These are phyloP conservation scores for Eucalyptus brandiana DNA, from an alignment of 345 rosid species.

Conservation along the genomic window DNA sequence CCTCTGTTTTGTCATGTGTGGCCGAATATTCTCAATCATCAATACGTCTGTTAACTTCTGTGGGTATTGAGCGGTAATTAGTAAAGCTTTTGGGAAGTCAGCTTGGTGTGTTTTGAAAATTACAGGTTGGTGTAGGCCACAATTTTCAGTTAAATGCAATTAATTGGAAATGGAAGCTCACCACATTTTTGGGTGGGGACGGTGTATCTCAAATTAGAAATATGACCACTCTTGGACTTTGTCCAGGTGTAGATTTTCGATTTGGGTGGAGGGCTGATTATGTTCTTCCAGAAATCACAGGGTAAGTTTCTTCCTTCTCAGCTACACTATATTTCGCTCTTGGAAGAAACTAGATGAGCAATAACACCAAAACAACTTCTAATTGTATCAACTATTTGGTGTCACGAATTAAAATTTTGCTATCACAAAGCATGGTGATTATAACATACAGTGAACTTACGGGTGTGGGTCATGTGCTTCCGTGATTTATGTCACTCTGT, in stretches of 20 bases:
- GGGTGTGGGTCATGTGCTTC: too few relatives aligned
- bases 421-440: neutral
- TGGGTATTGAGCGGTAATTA: neutral
- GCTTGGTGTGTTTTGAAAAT: neutral
- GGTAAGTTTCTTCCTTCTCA: constrained; percentile 26
- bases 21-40: neutral
- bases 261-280: constrained; percentile 84
- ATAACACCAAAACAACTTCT: neutral
- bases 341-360: neutral
- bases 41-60: neutral
- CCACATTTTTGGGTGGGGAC: constrained; percentile 68
- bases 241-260: constrained; percentile 65
- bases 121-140: constrained; percentile 23
- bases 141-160: constrained; percentile 61
- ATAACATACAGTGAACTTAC: neutral
- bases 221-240: constrained; percentile 52
- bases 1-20: neutral
- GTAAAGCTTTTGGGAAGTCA: neutral
- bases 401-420: neutral
- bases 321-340: neutral
- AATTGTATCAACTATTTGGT: neutral
- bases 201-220: constrained; percentile 58
- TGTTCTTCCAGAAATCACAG: constrained; percentile 65
- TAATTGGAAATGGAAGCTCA: constrained; percentile 81
- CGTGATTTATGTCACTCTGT: too few relatives aligned